Base-by-base conservation (phyloP, 1,284 basidiomycete genomes). In the Tremellales sp. region DNA sequence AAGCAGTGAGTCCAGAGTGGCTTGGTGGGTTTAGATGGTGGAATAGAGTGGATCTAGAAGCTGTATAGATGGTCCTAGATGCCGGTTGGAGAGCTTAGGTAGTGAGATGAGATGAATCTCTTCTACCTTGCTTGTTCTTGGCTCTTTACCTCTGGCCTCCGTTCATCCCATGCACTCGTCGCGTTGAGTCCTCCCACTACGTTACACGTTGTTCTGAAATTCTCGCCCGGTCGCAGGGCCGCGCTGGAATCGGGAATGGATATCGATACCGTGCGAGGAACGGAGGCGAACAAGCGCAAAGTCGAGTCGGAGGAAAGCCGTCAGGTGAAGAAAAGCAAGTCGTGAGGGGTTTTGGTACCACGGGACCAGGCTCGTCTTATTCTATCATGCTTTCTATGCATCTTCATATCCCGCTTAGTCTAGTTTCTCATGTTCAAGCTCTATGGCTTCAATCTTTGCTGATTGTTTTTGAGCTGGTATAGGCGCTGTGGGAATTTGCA, bases 1-100 rank as follows among this genome's bases (percentile, higher is more conserved):
- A 70, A 70, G 63, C 67, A 70, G 67, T 70, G 65, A 68, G 67
- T 31, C 10, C n/a, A 31, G 29, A 31, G 29, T 10, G 29, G 29
- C n/a, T 31, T 31, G 29, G 29, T n/a, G n/a, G 29, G 29, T 10
- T 9, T 36, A 36, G 34, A 36, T 36, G 34, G n/a, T 9, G 7
- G 22, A 36, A 18, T 36, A 36, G 34, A 36, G n/a, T 36, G 22
- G 34, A 36, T 36, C 22, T 16, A 9, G n/a, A 16, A 36, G 34
- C n/a, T 36, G 34, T 8, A 16, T 36, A 9, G 16, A 36, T 36
- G 34, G 34, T 36, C 34, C 8, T 36, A 16, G 8, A 9, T 8
- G 18, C 34, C 18, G 8, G n/a, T 36, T 9, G 8, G 34, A 36
- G n/a, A 21, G 34, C n/a, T n/a, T n/a, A n/a, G n/a, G n/a, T n/a